These are phyloP conservation scores for Codiaeum variegatum DNA, from an alignment of 441 rosid species.

Conservation along the genomic window DNA sequence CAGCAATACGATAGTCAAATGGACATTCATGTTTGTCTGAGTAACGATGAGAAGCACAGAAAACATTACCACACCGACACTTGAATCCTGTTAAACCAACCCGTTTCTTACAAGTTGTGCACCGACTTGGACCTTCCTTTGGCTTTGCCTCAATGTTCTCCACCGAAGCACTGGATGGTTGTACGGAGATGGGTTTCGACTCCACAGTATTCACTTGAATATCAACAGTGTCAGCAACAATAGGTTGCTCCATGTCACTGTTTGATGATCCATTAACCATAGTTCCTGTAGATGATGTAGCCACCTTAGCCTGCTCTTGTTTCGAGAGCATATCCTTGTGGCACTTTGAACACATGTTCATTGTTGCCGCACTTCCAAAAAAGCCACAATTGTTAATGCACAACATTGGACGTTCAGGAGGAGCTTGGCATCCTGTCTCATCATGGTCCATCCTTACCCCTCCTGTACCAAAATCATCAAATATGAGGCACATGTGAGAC, in stretches of 20 bases:
- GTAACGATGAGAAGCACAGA: conserved; percentile 63
- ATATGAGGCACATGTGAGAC: not conserved
- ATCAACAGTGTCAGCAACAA: conserved; percentile 17
- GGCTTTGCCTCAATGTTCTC: conserved; percentile 42
- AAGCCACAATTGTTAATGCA: conserved; percentile 12
- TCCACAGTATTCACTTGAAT: conserved; percentile 33
- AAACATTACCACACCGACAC: conserved; percentile 64
- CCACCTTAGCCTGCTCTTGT: not conserved
- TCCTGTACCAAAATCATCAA: conserved; percentile 25
- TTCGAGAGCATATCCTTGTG: not conserved
- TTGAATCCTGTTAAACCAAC: conserved; percentile 65
- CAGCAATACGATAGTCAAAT: conserved; percentile 58
- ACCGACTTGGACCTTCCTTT: conserved; percentile 49
- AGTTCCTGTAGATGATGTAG: not conserved
- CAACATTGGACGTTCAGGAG: not conserved
- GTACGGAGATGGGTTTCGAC: conserved; percentile 34
- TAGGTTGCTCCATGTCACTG: conserved; percentile 29
- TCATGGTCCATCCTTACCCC: conserved; percentile 26
- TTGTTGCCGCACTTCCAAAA: conserved; percentile 14
- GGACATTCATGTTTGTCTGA: conserved; percentile 58
- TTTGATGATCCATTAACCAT: conserved; percentile 15
- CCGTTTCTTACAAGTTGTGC: conserved; percentile 58
- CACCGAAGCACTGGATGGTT: conserved; percentile 36
- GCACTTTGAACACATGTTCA: conserved; percentile 20
- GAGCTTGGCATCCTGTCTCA: conserved; percentile 5